Percentiles rank a stretch among this genome's conserved stretches.
These are phyloP conservation scores for Platanthera guangdongensis DNA, from an alignment of 106 monocot species.

Conservation along the genomic window DNA sequence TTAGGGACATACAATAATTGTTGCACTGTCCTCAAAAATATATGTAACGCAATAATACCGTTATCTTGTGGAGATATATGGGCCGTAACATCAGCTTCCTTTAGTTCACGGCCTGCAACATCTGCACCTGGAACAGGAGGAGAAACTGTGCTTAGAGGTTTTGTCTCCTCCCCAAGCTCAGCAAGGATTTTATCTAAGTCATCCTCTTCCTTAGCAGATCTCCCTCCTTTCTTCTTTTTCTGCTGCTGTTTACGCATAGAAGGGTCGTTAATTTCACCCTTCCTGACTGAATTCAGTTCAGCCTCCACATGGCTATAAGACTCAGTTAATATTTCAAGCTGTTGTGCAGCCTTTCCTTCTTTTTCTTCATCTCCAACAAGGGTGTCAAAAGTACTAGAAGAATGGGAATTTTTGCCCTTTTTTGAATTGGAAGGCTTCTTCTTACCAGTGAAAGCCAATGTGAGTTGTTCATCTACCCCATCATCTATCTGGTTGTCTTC, in stretches of 20 bases:
- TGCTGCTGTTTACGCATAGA: constrained; percentile 7
- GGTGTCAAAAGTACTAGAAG: not conserved
- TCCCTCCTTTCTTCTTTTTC: constrained; percentile 33
- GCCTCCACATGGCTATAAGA: constrained; percentile 6
- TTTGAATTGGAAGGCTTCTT: too few relatives aligned
- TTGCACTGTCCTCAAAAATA: too few relatives aligned
- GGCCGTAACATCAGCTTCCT: constrained; percentile 4
- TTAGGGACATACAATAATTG: too few relatives aligned
- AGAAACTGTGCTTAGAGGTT: not conserved
- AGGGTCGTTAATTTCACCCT: constrained; percentile 6
- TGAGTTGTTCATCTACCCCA: too few relatives aligned
- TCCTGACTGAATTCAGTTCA: constrained; percentile 1
- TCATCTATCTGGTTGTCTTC: too few relatives aligned
- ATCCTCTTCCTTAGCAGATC: constrained; percentile 19
- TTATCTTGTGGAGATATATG: too few relatives aligned
- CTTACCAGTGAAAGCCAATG: too few relatives aligned
- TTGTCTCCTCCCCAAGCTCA: constrained; percentile 13
- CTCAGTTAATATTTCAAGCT: not conserved
- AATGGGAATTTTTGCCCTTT: not conserved
- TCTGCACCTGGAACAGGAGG: not conserved
- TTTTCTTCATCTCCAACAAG: constrained; percentile 10
- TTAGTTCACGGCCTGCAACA: not conserved
- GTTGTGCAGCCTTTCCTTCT: not conserved
- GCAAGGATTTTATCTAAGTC: constrained; percentile 23
- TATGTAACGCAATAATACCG: too few relatives aligned